Evolutionary conservation across 164 flowering plant species (phyloP).

Genomic region (Tinospora cordifolia): DNA sequence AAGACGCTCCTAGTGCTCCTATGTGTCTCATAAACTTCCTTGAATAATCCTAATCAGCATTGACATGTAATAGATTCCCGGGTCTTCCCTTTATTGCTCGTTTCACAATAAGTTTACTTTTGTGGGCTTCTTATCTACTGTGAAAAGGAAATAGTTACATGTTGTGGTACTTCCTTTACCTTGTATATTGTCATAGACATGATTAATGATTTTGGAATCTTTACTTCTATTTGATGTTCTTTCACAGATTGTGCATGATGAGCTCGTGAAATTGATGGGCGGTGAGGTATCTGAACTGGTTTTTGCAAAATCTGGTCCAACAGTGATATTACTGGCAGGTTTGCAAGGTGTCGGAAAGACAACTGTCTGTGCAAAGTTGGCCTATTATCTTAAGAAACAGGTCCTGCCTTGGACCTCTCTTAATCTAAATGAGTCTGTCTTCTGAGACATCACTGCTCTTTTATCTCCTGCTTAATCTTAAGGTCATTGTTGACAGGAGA

Average conservation of each 20-base stretch:
- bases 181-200: background rate
- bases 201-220: background rate
- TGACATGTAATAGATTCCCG: background rate
- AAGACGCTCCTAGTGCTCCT: background rate
- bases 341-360: slow-evolving; percentile 99
- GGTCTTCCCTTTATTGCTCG: background rate
- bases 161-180: background rate
- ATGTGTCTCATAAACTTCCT: background rate
- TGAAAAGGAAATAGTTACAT: background rate
- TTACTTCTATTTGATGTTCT: background rate
- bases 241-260: slow-evolving; percentile 74
- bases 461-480: background rate
- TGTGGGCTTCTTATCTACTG: too few species aligned
- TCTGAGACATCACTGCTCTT: background rate
- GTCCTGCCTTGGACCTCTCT: slow-evolving; percentile 20
- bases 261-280: slow-evolving; percentile 95
- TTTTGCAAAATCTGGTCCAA: slow-evolving; percentile 76
- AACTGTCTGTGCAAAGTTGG: slow-evolving; percentile 89
- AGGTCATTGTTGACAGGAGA: slow-evolving; percentile 52
- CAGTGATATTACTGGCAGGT: slow-evolving; percentile 88
- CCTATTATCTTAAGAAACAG: slow-evolving; percentile 87
- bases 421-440: background rate
- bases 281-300: slow-evolving; percentile 92
- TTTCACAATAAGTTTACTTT: background rate
- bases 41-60: background rate